These are phyloP conservation scores for Cyberlindnera americana DNA, from an alignment of 805 yeast genomes.

Conservation along the genomic window DNA sequence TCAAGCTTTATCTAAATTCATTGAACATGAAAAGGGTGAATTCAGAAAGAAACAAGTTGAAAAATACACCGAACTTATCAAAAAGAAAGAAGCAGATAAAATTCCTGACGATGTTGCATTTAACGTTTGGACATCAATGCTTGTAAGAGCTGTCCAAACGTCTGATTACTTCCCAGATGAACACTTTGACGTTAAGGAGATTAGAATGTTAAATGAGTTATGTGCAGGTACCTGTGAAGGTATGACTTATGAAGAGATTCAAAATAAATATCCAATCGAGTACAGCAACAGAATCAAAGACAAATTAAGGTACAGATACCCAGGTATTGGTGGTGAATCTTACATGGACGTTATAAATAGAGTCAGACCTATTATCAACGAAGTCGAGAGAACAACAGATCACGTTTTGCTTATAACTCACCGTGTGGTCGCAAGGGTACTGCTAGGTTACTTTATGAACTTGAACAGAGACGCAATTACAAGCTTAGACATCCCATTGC, in stretches of 20 bases:
- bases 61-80: conserved; percentile 37
- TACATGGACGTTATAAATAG: conserved; percentile 91
- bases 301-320: conserved; percentile 85
- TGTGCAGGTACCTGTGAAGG: conserved; percentile 95
- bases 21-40: conserved; percentile 62
- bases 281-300: conserved; percentile 70
- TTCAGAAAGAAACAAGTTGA: conserved; percentile 63
- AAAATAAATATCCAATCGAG: conserved; percentile 67
- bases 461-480: conserved; percentile 76
- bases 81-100: conserved; percentile 32
- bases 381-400: conserved; percentile 86
- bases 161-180: conserved; percentile 73
- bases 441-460: conserved; percentile 86
- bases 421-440: conserved; percentile 83
- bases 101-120: conserved; percentile 68
- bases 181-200: conserved; percentile 72
- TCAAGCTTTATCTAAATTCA: conserved; percentile 67
- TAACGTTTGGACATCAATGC: conserved; percentile 92
- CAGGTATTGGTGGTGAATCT: conserved; percentile 97
- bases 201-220: conserved; percentile 90
- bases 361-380: conserved; percentile 84
- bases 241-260: conserved; percentile 86
- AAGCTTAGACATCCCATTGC: conserved; percentile 89
- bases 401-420: conserved; percentile 83
- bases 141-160: conserved; percentile 73